These are phyloP conservation scores for Retiboletus flavoniger DNA, from an alignment of 1,284 basidiomycete genomes.

Conservation along the genomic window DNA sequence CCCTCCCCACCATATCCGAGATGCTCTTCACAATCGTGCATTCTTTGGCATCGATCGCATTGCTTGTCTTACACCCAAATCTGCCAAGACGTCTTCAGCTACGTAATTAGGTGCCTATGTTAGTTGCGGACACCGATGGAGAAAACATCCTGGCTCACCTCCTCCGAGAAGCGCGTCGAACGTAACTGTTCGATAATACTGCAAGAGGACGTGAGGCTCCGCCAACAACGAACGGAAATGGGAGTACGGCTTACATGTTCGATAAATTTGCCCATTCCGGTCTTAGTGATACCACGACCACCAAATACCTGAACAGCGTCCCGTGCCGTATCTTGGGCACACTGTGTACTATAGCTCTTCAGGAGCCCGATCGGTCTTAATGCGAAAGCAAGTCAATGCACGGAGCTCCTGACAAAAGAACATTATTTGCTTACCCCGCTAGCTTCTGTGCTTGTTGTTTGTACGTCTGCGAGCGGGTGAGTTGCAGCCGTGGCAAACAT, in stretches of 20 bases:
- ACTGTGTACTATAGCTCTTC: slow-evolving; percentile 70
- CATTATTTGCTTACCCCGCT: slow-evolving; percentile 50
- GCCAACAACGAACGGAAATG: neutral
- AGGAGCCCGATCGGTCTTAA: slow-evolving; percentile 74
- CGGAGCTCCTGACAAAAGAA: neutral
- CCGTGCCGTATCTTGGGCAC: slow-evolving; percentile 70
- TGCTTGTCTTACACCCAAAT: slow-evolving; percentile 66
- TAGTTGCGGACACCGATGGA: neutral
- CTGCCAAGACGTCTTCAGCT: slow-evolving; percentile 64
- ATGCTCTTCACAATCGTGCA: slow-evolving; percentile 10
- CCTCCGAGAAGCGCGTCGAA: slow-evolving; percentile 59
- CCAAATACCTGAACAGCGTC: slow-evolving; percentile 83
- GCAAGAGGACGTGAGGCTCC: slow-evolving; percentile 1
- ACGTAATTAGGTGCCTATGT: neutral
- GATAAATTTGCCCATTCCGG: slow-evolving; percentile 56
- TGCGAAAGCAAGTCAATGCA: slow-evolving; percentile 1
- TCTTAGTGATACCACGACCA: slow-evolving; percentile 73
- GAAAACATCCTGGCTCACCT: slow-evolving; percentile 14
- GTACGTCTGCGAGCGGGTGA: slow-evolving; percentile 41
- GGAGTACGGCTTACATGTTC: slow-evolving; percentile 47
- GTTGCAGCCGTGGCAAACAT: neutral
- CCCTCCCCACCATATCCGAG: neutral
- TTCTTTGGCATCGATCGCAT: slow-evolving; percentile 37
- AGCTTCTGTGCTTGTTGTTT: slow-evolving; percentile 58
- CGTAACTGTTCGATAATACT: slow-evolving; percentile 56